phyloP scores from a whole-genome alignment of 2,329 filamentous ascomycete species.

The Ceratocystis alfenasii region DNA sequence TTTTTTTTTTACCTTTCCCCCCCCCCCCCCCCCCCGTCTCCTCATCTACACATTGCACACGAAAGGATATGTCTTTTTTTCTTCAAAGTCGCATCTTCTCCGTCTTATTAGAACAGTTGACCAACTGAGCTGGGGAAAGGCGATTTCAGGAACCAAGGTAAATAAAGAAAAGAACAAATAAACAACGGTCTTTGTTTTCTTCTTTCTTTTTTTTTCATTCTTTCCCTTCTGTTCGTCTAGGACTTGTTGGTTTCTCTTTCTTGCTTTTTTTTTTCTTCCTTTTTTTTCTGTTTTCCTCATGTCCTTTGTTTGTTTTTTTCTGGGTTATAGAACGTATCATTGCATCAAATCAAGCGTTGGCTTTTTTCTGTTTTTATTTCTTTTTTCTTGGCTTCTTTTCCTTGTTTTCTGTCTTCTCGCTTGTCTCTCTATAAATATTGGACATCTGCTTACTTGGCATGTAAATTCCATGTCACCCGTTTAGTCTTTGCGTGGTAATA shows the following conservation, averaged over 20 bases:
- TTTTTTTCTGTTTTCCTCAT: background rate
- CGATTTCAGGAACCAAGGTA: background rate
- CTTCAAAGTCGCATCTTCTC: too few relatives aligned
- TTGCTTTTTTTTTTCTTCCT: background rate
- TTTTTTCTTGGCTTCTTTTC: background rate
- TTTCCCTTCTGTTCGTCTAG: background rate
- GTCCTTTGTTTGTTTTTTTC: background rate
- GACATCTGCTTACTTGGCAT: background rate
- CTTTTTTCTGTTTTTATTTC: background rate
- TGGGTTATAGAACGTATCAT: constrained; percentile 6
- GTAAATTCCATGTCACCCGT: background rate
- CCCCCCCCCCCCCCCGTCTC: background rate
- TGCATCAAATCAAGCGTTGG: constrained; percentile 3
- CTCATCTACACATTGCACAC: background rate
- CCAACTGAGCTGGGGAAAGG: too few relatives aligned
- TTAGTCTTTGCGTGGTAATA: background rate
- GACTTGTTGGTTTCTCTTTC: background rate
- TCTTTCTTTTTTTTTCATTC: background rate
- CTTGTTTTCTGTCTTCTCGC: background rate
- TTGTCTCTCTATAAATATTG: constrained; percentile 9
- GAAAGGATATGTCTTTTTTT: background rate
- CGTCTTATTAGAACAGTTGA: too few relatives aligned
- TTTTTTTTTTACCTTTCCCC: too few relatives aligned
- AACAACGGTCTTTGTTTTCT: background rate
- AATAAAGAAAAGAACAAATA: background rate